A percentile compares a stretch with the other conserved stretches of the same genome.
Evolutionary conservation across 768 basidiomycete species (phyloP).

Genomic region (Tephrocybe sp.): DNA sequence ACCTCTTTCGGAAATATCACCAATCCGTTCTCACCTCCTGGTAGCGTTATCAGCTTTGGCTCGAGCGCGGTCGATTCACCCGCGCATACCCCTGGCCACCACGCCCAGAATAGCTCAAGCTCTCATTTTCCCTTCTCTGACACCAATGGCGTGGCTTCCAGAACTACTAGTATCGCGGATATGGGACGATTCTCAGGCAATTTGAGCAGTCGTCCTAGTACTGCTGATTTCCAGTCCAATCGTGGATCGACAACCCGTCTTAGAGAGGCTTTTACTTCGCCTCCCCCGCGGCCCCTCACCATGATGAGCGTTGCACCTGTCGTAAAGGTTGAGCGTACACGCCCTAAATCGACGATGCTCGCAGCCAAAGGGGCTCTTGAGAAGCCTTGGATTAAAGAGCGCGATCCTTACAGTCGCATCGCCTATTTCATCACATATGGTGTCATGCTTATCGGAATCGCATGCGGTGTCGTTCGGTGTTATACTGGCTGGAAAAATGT

Average conservation of each 20-base stretch:
- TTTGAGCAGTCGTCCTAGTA: constrained; percentile 32
- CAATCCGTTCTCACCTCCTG: constrained; percentile 54
- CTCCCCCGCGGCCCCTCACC: constrained; percentile 55
- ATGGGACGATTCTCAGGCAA: constrained; percentile 37
- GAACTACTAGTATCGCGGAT: constrained; percentile 40
- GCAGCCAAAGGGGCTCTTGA: constrained; percentile 27
- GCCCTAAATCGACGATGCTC: constrained; percentile 52
- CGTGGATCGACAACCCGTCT: constrained; percentile 36
- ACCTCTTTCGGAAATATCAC: constrained; percentile 27
- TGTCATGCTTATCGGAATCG: constrained; percentile 56
- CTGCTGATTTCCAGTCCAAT: constrained; percentile 26
- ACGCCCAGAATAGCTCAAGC: constrained; percentile 13
- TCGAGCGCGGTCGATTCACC: constrained; percentile 28
- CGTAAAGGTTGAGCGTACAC: constrained; percentile 38
- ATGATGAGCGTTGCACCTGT: constrained; percentile 47
- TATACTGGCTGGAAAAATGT: constrained; percentile 59
- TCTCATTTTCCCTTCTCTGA: constrained; percentile 35
- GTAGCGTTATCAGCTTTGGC: constrained; percentile 44
- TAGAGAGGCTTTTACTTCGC: constrained; percentile 59
- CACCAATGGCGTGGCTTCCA: constrained; percentile 31
- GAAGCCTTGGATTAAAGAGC: constrained; percentile 65
- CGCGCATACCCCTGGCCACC: constrained; percentile 21
- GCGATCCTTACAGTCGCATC: constrained; percentile 52
- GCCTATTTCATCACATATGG: constrained; percentile 65
- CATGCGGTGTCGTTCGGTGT: constrained; percentile 47